These are phyloP conservation scores for Fraxinus cuspidata DNA, from an alignment of 257 asterid genomes.

Conservation along the genomic window DNA sequence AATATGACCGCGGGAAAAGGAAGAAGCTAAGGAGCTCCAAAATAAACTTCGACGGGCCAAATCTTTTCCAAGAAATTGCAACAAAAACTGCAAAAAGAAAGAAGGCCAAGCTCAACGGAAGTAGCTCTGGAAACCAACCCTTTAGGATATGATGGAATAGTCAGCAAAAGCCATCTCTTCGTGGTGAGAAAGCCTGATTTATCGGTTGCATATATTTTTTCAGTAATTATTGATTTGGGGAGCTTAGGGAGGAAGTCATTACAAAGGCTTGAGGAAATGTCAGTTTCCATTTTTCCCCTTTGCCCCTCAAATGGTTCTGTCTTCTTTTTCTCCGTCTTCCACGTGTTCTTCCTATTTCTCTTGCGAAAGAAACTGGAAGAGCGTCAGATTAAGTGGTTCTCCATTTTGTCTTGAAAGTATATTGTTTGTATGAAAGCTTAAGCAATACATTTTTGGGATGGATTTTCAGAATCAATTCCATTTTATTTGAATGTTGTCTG, in stretches of 20 bases:
- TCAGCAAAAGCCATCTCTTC: constrained; percentile 13
- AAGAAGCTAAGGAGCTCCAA: constrained; percentile 68
- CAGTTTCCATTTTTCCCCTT: not conserved
- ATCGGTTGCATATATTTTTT: not conserved
- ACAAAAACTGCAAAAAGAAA: constrained; percentile 43
- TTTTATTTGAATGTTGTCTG: too few relatives aligned
- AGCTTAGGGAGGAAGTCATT: not conserved
- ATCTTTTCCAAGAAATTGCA: constrained; percentile 78
- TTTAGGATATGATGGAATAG: constrained; percentile 53
- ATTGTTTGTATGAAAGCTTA: not conserved
- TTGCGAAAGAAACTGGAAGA: not conserved
- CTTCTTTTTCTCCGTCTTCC: not conserved
- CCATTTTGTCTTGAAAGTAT: not conserved
- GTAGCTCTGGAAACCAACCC: constrained; percentile 49
- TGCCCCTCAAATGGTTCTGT: not conserved
- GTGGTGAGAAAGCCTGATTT: not conserved
- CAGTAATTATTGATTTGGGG: not conserved
- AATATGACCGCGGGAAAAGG: constrained; percentile 87
- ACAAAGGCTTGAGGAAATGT: not conserved
- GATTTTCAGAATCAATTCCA: too few relatives aligned
- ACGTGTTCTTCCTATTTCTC: not conserved
- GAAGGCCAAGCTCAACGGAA: constrained; percentile 44
- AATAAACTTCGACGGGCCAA: constrained; percentile 57
- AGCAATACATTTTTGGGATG: not conserved
- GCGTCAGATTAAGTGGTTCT: not conserved